Evolutionary conservation across 306 rosid genomes (phyloP), one percentile per base, ranked within the genome.

Genomic region (Ammopiptanthus mongolicus): DNA sequence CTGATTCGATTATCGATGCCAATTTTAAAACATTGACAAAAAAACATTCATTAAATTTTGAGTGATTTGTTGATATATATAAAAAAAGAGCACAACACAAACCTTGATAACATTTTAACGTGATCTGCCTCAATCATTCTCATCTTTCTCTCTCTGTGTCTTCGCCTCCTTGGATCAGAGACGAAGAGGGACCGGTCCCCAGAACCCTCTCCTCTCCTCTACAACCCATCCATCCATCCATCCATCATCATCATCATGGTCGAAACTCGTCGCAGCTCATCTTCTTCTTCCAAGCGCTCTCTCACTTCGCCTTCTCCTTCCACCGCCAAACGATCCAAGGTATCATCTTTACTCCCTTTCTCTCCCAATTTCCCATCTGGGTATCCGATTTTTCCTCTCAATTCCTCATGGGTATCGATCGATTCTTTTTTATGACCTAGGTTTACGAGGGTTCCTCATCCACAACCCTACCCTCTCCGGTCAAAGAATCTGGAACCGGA

Each of bases 241-340:
- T n/a, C n/a, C n/a, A n/a, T n/a, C n/a, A n/a, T n/a, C 7, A 9
- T 10, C 61, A 74, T 52, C 88, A 94, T 94, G 98, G 98, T 94
- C 25, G 96, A 94, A 80, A 94, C 97, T 62, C 82, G 98, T 46
- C 87, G 98, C 28, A 86, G 98, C 78, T 83, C 89, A 10, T 86
- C 98, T 66, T 84, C 98, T 66, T 84, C 92, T 15, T 88, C 96
- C 63, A 94, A 94, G 75, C 95, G 97, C 9, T 13, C 90, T 41
- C 77, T 84, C 25, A 82, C 98, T 29, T 80, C 96, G 7, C 85
- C 98, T 11, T 85, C 96, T 73, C 82, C 94, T 19, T 73, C 94
- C 18, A 80, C 73, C 77, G 23, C 84, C 85, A 94, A 91, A 85
- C 83, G 96, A 80, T 76, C 96, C 68, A 94, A 91, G 97, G 98